phyloP scores from a whole-genome alignment of 352 stramenopile genomes.

The Phytophthora boehmeriae region DNA sequence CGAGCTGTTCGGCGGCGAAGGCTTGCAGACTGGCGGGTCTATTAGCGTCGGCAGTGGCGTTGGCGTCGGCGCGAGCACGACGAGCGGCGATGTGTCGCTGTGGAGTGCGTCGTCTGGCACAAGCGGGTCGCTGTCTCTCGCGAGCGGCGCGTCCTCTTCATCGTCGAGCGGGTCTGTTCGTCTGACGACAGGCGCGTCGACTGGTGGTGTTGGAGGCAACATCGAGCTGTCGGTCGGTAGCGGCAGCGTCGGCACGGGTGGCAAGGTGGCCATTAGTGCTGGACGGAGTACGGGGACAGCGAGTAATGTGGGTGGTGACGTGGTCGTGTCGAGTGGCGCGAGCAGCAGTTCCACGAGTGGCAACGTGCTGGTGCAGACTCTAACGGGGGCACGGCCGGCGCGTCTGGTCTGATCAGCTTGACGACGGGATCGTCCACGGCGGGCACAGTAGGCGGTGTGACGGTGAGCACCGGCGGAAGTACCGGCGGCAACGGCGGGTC shows the following conservation, averaged over 20 bases:
- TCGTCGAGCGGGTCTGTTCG: not conserved
- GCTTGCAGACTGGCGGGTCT: not conserved
- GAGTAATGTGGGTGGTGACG: slow-evolving; percentile 19
- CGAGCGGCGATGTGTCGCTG: slow-evolving; percentile 1
- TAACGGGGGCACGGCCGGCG: not conserved
- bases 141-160: not conserved
- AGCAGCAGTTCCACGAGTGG: slow-evolving; percentile 6
- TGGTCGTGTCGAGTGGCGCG: slow-evolving; percentile 32
- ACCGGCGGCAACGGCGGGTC: slow-evolving; percentile 13
- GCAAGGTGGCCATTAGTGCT: not conserved
- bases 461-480: slow-evolving; percentile 2
- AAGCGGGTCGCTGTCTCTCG: not conserved
- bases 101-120: not conserved
- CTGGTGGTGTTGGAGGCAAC: slow-evolving; percentile 6
- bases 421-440: slow-evolving; percentile 25
- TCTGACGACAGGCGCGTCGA: slow-evolving; percentile 9
- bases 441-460: slow-evolving; percentile 1
- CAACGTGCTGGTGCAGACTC: not conserved
- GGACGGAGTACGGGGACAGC: slow-evolving; percentile 27
- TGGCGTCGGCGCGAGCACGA: not conserved
- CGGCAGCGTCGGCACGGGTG: slow-evolving; percentile 11
- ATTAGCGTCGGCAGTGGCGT: slow-evolving; percentile 4
- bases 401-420: not conserved
- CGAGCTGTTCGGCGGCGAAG: slow-evolving; percentile 1
- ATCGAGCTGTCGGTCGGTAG: slow-evolving; percentile 31